These are phyloP conservation scores for Suillus subalutaceus DNA, from an alignment of 768 basidiomycete species.

Conservation along the genomic window DNA sequence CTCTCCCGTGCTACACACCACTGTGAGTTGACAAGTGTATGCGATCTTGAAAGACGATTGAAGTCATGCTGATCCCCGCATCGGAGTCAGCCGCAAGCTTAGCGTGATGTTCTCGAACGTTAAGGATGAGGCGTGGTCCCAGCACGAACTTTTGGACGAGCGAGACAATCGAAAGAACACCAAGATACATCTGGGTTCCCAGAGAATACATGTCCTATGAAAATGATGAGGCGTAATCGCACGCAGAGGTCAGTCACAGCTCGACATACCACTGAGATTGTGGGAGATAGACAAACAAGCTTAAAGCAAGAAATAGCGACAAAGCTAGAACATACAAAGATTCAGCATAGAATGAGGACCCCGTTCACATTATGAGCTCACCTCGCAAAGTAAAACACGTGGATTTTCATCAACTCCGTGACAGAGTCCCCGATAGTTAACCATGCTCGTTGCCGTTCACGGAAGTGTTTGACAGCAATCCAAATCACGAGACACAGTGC, in stretches of 20 bases:
- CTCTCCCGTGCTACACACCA: neutral
- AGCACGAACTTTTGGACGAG: neutral
- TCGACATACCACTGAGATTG: neutral
- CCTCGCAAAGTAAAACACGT: neutral
- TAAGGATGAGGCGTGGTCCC: neutral
- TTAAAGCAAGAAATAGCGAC: neutral
- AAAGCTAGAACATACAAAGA: neutral
- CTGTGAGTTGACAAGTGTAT: neutral
- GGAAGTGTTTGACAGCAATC: neutral
- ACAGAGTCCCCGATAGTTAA: neutral
- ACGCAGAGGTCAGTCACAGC: neutral
- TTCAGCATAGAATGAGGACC: neutral
- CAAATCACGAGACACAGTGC: neutral
- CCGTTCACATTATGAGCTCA: neutral
- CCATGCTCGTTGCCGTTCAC: neutral
- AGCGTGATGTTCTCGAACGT: neutral
- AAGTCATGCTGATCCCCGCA: neutral
- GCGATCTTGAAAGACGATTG: neutral
- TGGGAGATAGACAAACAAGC: neutral
- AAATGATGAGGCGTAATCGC: neutral
- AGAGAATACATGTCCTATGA: neutral
- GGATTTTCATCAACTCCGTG: neutral
- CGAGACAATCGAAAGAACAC: neutral
- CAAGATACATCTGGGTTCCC: neutral
- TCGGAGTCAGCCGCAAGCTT: neutral